Conservation (phyloP, 495 filamentous ascomycete genomes). For the Daldinia vernicosa region DNA sequence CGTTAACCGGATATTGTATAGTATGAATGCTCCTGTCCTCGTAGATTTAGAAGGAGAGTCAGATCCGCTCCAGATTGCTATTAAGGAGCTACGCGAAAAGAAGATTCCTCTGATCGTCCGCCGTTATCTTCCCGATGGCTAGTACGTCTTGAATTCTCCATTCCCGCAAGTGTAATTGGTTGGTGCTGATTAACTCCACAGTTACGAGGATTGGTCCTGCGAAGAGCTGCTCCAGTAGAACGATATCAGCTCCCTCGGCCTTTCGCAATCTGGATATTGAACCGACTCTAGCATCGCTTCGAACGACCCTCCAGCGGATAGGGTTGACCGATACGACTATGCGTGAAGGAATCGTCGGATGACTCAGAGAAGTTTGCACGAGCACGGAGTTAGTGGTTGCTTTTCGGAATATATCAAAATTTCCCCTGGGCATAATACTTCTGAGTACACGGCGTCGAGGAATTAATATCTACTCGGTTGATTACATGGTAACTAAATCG, state of each 20-base stretch:
- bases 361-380: conserved; percentile 36
- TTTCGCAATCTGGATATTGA: neutral
- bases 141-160: conserved; percentile 65
- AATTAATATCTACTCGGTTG: conserved; percentile 4
- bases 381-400: conserved; percentile 47
- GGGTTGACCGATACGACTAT: conserved; percentile 17
- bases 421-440: conserved; percentile 5
- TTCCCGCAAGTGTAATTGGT: neutral
- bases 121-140: conserved; percentile 95
- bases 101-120: conserved; percentile 96
- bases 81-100: conserved; percentile 97
- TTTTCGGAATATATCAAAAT: conserved; percentile 40
- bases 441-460: conserved; percentile 2
- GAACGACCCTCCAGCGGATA: conserved; percentile 1
- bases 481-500: conserved; percentile 9
- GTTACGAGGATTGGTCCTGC: conserved; percentile 99
- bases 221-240: conserved; percentile 84
- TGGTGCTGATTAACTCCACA: conserved; percentile 49
- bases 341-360: conserved; percentile 14
- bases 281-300: neutral
- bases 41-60: conserved; percentile 98
- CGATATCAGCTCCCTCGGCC: conserved; percentile 1
- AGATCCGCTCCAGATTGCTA: conserved; percentile 94
- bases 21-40: conserved; percentile 97
- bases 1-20: conserved; percentile 48